phyloP scores from a whole-genome alignment of 495 filamentous ascomycete genomes.

The Hypoxylon rickii region DNA sequence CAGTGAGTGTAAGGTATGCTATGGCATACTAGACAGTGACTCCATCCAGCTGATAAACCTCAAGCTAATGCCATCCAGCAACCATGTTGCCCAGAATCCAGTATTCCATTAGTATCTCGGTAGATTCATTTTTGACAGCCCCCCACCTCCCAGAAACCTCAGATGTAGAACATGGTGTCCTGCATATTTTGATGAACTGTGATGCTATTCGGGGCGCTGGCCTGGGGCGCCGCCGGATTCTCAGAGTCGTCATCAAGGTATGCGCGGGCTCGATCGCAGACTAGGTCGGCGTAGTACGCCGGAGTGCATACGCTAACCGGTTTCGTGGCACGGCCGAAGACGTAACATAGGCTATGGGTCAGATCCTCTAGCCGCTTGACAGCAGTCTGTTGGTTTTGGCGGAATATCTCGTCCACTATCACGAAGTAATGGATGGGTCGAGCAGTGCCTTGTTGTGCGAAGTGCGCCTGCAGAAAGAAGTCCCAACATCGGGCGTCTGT shows the following conservation, averaged over 20 bases:
- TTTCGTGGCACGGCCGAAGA: slow-evolving; percentile 68
- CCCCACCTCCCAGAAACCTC: not conserved
- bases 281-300: slow-evolving; percentile 71
- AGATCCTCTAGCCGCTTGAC: slow-evolving; percentile 59
- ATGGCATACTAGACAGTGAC: no score
- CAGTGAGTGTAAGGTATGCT: no score
- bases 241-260: slow-evolving; percentile 58
- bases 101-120: no score
- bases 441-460: slow-evolving; percentile 77
- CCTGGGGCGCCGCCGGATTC: no score
- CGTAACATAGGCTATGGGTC: slow-evolving; percentile 67
- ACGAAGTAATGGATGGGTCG: slow-evolving; percentile 74
- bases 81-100: no score
- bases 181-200: slow-evolving; percentile 50
- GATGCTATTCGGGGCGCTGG: no score
- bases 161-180: slow-evolving; percentile 74
- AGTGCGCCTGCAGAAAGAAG: slow-evolving; percentile 77
- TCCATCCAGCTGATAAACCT: no score
- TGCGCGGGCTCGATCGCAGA: slow-evolving; percentile 64
- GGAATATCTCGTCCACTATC: slow-evolving; percentile 66
- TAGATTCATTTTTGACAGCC: no score
- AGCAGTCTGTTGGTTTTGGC: slow-evolving; percentile 31
- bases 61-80: no score
- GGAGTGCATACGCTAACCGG: slow-evolving; percentile 69
- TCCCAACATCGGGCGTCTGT: slow-evolving; percentile 67